Evolutionary conservation across 2,329 filamentous ascomycete species (phyloP), one percentile per base, ranked within the genome.

Genomic region (Claviceps sp.): DNA sequence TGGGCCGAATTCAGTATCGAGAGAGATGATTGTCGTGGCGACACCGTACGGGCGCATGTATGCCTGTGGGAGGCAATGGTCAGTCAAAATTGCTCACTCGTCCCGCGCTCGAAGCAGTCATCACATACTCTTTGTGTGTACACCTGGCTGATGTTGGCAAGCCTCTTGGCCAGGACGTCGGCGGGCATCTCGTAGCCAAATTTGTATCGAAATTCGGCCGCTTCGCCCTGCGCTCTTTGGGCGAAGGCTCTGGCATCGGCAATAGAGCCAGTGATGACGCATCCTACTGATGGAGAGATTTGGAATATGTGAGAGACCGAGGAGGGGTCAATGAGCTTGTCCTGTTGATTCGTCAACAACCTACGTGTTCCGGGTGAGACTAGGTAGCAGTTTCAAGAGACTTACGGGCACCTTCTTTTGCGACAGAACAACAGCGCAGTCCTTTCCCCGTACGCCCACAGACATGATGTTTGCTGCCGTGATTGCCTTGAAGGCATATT

Each of bases 401-500:
- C 90, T 59, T 86, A 96, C 91, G 54, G 93, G 91, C 60, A 98
- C 93, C 76, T 98, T 98, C 83, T 98, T 98, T 75, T 98, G 93
- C 56, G 93, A 97, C 68, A 98, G 76, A 50, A 98, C 88, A 45
- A 98, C 93, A 37, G 93, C 93, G 65, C 91, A 97, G 74, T 93
- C 82, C 79, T 98, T 98, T 71, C 93, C 93, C 66, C 89, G 81
- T 60, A 98, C 82, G 62, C 93, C 93, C 69, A 98, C 81, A 55
- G 93, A 93, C 78, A 95, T 98, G 75, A 98, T 97, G 72, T 97
- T 97, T 61, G 93, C 93, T 55, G 93, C 91, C 61, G 93, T 98
- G 73, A 98, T 98, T 54, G 93, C 93, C 77, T 98, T 98, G 83
- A 98, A 98, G 62, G 93, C 93, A 91, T 98, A 98, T 79, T 98